Conservation (phyloP, 352 stramenopile genomes). For the Halophytophthora batemanensis region DNA sequence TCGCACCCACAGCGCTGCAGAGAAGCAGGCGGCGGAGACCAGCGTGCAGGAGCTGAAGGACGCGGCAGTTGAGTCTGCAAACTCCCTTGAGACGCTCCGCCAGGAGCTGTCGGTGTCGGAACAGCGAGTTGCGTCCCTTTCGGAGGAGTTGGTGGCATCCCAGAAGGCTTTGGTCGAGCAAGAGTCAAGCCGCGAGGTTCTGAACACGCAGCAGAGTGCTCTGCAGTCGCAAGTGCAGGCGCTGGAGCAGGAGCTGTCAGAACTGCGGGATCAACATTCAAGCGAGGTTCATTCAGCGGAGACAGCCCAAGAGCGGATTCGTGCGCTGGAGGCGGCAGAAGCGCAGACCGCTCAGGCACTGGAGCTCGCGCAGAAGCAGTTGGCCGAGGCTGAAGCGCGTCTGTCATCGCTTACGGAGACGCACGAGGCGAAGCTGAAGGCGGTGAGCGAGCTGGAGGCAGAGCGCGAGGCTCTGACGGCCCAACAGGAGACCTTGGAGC, state of each 20-base stretch:
- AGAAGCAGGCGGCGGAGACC: constrained; percentile 9
- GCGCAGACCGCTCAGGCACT: constrained; percentile 14
- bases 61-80: not conserved
- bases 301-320: constrained; percentile 15
- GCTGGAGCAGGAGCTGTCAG: constrained; percentile 22
- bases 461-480: constrained; percentile 9
- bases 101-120: constrained; percentile 16
- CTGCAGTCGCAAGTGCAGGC: constrained; percentile 23
- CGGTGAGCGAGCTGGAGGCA: constrained; percentile 11
- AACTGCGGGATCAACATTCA: constrained; percentile 15
- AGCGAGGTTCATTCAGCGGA: constrained; percentile 17
- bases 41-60: constrained; percentile 3
- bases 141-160: too few relatives aligned
- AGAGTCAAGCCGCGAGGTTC: constrained; percentile 23
- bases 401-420: constrained; percentile 16
- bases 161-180: constrained; percentile 29
- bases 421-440: constrained; percentile 11
- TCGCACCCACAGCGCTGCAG: constrained; percentile 4
- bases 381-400: constrained; percentile 14
- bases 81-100: constrained; percentile 9
- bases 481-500: constrained; percentile 13
- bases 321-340: constrained; percentile 16
- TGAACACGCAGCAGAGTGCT: constrained; percentile 26
- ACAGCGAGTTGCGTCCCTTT: constrained; percentile 21
- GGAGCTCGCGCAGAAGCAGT: constrained; percentile 12